These are phyloP conservation scores for Chaetomium sp. DNA, from an alignment of 2,329 filamentous ascomycete genomes.

Conservation along the genomic window DNA sequence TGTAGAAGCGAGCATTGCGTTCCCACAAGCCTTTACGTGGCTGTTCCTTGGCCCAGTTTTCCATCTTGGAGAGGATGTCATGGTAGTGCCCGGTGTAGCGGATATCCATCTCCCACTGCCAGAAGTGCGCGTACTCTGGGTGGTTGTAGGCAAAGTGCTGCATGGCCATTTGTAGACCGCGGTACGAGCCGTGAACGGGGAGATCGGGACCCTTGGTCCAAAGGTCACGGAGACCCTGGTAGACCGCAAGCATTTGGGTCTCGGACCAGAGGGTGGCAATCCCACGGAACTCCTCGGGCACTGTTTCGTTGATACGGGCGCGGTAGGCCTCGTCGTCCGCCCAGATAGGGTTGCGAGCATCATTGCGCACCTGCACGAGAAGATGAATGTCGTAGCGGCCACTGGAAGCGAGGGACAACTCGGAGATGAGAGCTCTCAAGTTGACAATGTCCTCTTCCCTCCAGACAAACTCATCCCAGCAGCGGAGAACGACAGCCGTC, in stretches of 20 bases:
- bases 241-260: slow-evolving; percentile 84
- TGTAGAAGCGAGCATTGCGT: slow-evolving; percentile 69
- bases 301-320: slow-evolving; percentile 57
- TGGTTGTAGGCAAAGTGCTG: slow-evolving; percentile 87
- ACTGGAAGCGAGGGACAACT: slow-evolving; percentile 72
- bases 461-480: slow-evolving; percentile 76
- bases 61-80: slow-evolving; percentile 62
- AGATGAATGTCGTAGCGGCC: slow-evolving; percentile 84
- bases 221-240: slow-evolving; percentile 78
- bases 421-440: slow-evolving; percentile 75
- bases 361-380: slow-evolving; percentile 75
- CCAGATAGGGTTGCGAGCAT: slow-evolving; percentile 70
- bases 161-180: slow-evolving; percentile 88
- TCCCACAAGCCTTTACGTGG: slow-evolving; percentile 79
- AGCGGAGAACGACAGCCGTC: slow-evolving; percentile 74
- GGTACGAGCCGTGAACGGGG: slow-evolving; percentile 85
- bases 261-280: slow-evolving; percentile 92
- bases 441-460: slow-evolving; percentile 75
- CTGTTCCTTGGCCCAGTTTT: slow-evolving; percentile 63
- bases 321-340: slow-evolving; percentile 64
- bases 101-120: slow-evolving; percentile 95
- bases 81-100: slow-evolving; percentile 86
- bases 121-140: slow-evolving; percentile 84
- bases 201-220: slow-evolving; percentile 60
- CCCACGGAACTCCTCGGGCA: slow-evolving; percentile 79